phyloP scores from a whole-genome alignment of 345 rosid species.

The Sapria himalayana region DNA sequence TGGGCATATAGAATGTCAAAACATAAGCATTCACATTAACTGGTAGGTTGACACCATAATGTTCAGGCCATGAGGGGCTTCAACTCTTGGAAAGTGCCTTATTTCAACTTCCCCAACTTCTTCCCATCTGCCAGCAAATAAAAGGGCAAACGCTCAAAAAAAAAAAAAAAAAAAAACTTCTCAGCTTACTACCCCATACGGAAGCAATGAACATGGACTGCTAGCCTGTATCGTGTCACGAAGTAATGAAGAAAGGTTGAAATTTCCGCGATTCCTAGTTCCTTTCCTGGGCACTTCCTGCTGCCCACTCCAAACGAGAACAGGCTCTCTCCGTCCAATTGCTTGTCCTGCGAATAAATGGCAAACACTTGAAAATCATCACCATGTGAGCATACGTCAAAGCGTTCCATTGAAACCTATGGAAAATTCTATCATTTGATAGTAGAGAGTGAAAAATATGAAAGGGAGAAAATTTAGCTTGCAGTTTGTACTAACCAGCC shows the following conservation, averaged over 20 bases:
- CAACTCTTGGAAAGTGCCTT: conserved; percentile 32
- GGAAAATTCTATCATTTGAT: too few species aligned
- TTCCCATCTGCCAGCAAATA: conserved; percentile 55
- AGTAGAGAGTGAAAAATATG: too few species aligned
- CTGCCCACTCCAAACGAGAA: conserved; percentile 75
- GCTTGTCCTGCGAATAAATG: conserved; percentile 64
- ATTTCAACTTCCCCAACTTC: conserved; percentile 23
- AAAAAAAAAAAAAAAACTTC: not conserved
- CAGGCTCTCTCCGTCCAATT: conserved; percentile 32
- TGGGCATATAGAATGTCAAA: too few species aligned
- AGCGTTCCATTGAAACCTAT: too few species aligned
- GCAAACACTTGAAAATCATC: too few species aligned
- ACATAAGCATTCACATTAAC: too few species aligned
- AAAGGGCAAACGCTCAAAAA: too few species aligned
- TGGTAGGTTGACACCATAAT: conserved; percentile 14
- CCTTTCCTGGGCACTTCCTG: conserved; percentile 90
- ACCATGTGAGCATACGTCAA: too few species aligned
- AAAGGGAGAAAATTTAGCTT: not conserved
- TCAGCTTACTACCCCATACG: not conserved
- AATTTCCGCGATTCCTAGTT: conserved; percentile 70
- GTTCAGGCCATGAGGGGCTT: conserved; percentile 34
- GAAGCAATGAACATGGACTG: too few species aligned
- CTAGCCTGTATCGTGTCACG: conserved; percentile 77
- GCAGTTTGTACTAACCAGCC: conserved; percentile 27
- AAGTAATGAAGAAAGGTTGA: conserved; percentile 84